These are phyloP conservation scores for Paraphaeosphaeria sporulosa DNA, from an alignment of 2,329 filamentous ascomycete genomes.

Conservation along the genomic window DNA sequence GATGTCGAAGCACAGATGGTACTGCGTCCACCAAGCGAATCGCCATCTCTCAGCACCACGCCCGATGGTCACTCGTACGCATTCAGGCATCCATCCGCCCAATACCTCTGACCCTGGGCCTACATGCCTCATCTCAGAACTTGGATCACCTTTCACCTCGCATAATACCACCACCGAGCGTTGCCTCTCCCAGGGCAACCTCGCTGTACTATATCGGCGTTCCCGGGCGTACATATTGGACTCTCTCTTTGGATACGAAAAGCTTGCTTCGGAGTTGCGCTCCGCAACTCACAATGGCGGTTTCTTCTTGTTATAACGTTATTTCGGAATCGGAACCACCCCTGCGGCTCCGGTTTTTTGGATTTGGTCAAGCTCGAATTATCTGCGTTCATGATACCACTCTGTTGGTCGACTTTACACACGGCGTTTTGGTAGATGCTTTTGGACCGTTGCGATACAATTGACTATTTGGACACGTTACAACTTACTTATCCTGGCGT, in stretches of 20 bases:
- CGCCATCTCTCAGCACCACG: conserved; percentile 33
- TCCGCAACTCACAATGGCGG: conserved; percentile 11
- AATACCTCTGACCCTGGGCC: neutral
- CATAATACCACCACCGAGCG: neutral
- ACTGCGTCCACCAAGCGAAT: conserved; percentile 39
- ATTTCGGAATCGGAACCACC: neutral
- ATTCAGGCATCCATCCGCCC: neutral
- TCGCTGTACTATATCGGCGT: conserved; percentile 27
- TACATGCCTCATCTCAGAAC: neutral
- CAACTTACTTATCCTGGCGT: neutral
- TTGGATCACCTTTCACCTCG: neutral
- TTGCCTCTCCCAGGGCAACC: conserved; percentile 3
- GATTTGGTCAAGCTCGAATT: conserved; percentile 11
- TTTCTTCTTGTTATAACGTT: conserved; percentile 20
- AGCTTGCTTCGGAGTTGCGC: conserved; percentile 1
- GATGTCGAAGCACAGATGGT: conserved; percentile 45
- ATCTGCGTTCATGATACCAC: conserved; percentile 28
- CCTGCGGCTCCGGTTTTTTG: conserved; percentile 10
- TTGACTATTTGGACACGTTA: conserved; percentile 8
- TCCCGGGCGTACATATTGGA: conserved; percentile 19
- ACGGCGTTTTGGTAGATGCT: conserved; percentile 11
- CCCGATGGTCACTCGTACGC: conserved; percentile 13
- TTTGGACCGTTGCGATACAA: neutral
- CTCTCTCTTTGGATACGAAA: conserved; percentile 17
- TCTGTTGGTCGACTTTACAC: conserved; percentile 21